Conservation (phyloP, 202 grass and related monocot species). For the Zoysia matrella region DNA sequence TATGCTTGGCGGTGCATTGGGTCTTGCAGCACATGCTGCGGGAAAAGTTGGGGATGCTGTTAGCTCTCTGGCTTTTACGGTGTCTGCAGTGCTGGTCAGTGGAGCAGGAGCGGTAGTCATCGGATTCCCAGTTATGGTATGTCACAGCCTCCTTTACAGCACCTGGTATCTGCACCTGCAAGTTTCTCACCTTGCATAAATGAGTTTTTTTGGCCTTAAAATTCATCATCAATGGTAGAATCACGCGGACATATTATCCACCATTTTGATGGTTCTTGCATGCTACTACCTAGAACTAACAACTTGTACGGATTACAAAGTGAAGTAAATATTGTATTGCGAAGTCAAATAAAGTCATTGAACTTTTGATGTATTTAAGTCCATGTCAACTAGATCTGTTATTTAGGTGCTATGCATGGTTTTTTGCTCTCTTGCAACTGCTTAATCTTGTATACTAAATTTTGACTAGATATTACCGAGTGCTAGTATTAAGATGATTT, state of each 20-base stretch:
- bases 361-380: background rate
- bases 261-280: background rate
- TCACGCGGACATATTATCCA: background rate
- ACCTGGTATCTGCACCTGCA: background rate
- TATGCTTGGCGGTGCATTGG: constrained; percentile 82
- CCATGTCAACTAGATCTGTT: background rate
- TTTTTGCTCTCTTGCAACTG: no score
- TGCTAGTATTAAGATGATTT: constrained; percentile 1
- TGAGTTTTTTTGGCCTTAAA: background rate
- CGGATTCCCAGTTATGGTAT: constrained; percentile 86
- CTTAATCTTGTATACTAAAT: background rate
- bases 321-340: background rate
- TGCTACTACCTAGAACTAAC: background rate
- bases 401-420: background rate
- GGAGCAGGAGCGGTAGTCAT: constrained; percentile 82
- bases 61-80: constrained; percentile 78
- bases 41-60: constrained; percentile 83
- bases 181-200: background rate
- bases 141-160: constrained; percentile 33
- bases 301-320: background rate
- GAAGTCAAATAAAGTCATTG: background rate
- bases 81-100: constrained; percentile 70
- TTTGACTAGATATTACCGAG: background rate
- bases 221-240: background rate
- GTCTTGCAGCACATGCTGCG: constrained; percentile 73